Conservation (phyloP, 371 early-diverging fungal genomes). For the Circinella umbellata region DNA sequence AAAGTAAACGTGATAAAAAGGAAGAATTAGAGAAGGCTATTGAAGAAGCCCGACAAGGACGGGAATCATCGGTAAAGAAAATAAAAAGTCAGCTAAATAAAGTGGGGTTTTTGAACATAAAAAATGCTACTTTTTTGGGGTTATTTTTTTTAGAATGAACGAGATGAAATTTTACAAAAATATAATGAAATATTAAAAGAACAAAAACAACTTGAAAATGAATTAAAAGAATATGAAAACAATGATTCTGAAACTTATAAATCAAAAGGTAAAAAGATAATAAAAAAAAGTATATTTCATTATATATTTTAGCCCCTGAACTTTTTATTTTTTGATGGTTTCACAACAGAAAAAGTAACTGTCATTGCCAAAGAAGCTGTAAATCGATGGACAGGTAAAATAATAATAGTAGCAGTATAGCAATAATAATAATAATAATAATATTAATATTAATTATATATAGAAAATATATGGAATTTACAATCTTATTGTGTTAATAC, state of each 20-base stretch:
- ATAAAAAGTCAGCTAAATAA: neutral
- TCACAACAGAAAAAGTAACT: constrained; percentile 59
- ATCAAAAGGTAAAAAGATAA: constrained; percentile 56
- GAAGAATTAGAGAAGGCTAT: constrained; percentile 44
- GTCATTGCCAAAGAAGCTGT: constrained; percentile 73
- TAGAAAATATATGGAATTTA: constrained; percentile 89
- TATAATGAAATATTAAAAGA: constrained; percentile 47
- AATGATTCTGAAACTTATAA: constrained; percentile 78
- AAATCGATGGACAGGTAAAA: constrained; percentile 87
- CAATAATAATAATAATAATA: neutral
- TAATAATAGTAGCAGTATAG: too few relatives aligned
- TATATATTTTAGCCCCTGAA: neutral
- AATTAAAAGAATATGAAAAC: constrained; percentile 72
- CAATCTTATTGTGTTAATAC: constrained; percentile 83
- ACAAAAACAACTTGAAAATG: constrained; percentile 37
- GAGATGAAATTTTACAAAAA: constrained; percentile 50
- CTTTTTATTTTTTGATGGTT: neutral
- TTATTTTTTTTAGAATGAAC: constrained; percentile 44
- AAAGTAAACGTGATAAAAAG: constrained; percentile 40
- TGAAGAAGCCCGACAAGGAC: constrained; percentile 42
- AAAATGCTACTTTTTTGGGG: neutral
- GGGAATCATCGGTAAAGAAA: constrained; percentile 61
- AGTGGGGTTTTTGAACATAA: neutral
- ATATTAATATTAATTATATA: neutral
- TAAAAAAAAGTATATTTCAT: too few relatives aligned